Percentiles rank a stretch among this genome's conserved stretches.
phyloP scores from a whole-genome alignment of 257 asterid species.

The Capsicum rhomboideum region DNA sequence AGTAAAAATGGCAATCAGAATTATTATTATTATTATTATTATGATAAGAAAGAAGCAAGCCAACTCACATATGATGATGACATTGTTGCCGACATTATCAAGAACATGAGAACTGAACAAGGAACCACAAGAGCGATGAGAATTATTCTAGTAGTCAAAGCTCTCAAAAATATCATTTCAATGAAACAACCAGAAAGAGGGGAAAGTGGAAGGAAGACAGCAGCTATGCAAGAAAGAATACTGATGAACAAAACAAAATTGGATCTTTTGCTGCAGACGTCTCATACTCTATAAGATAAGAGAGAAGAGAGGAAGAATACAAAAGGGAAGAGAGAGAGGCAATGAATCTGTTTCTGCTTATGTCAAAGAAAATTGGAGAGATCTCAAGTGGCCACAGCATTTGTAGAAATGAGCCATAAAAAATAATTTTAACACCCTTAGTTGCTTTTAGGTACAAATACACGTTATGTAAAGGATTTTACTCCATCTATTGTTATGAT shows the following conservation, averaged over 20 bases:
- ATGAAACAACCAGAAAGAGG: constrained; percentile 7
- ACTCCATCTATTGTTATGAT: no score
- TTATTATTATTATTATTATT: not conserved
- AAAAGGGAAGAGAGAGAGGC: not conserved
- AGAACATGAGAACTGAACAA: not conserved
- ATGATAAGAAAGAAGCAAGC: not conserved
- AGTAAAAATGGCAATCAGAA: not conserved
- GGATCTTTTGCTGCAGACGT: not conserved
- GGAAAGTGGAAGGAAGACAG: no score
- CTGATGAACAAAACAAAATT: not conserved
- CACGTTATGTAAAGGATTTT: no score
- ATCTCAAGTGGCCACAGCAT: constrained; percentile 41
- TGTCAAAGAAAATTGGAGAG: constrained; percentile 47
- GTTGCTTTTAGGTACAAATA: no score
- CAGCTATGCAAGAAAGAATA: not conserved
- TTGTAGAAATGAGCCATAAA: not conserved
- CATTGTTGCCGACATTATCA: not conserved
- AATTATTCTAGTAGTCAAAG: not conserved
- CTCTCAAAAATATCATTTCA: not conserved
- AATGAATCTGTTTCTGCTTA: constrained; percentile 33
- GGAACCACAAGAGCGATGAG: not conserved
- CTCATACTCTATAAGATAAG: not conserved
- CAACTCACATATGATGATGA: not conserved
- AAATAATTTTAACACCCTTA: not conserved
- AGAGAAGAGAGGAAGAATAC: not conserved